Evolutionary conservation across 192 early-diverging fungal genomes (phyloP), one percentile per base, ranked within the genome.

Genomic region (Umbelopsis ramanniana): DNA sequence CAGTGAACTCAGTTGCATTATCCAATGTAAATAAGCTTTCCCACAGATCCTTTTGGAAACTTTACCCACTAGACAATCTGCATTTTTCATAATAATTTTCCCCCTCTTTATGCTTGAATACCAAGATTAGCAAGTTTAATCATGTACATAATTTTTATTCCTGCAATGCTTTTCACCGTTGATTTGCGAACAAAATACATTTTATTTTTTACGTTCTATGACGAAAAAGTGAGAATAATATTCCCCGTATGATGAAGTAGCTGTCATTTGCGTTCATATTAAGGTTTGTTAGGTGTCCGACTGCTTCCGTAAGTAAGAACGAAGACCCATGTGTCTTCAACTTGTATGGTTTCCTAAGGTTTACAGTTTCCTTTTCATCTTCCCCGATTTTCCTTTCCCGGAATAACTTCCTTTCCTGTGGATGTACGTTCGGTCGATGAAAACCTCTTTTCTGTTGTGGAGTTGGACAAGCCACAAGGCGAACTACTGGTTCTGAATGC

Each of bases 241-340:
- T 2, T 29, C 29, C 29, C 29, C 29, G 53, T 26, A 54, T 53
- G 15, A 48, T 48, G 47, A 48, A 50, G 5, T 50, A 17, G 11
- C n/a, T 21, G 48, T 37, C 57, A 37, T 15, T 63, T 29, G 29
- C 29, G 29, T 29, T 2, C 2, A 19, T 10, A 63, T 63, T n/a
- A 63, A 63, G 57, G 57, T 63, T 63, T 37, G 33, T 37, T 19
- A 29, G 26, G 57, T 37, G 57, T 35, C 57, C 57, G 57, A 37
- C 26, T 63, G 40, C 40, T 43, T 43, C 11, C 40, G 40, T 43
- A 43, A 43, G 40, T 4, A 43, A 1, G 57, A 63, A 50, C n/a
- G 9, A n/a, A 50, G 17, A 50, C 15, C 48, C n/a, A 17, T 17
- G n/a, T 21, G 48, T 50, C 15, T 50, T 8, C 48, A 50, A 50